phyloP scores from a whole-genome alignment of 345 rosid genomes.

The Salix purpurea region DNA sequence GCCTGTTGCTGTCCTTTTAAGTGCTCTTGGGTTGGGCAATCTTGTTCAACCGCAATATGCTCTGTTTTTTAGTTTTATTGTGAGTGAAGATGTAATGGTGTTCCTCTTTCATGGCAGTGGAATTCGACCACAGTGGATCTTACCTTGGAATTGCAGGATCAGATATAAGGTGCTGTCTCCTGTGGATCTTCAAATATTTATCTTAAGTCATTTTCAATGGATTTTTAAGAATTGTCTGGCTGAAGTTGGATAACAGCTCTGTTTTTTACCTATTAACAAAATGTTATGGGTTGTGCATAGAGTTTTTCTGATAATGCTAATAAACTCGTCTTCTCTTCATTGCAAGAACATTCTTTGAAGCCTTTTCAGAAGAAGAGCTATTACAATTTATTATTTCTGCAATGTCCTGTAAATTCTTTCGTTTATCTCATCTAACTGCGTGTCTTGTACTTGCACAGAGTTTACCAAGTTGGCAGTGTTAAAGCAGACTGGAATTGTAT shows the following conservation, averaged over 20 bases:
- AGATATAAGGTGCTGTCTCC: slow-evolving; percentile 60
- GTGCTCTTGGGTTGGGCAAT: not conserved
- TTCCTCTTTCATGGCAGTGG: slow-evolving; percentile 55
- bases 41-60: not conserved
- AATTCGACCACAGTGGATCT: slow-evolving; percentile 82
- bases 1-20: not conserved
- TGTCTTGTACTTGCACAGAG: slow-evolving; percentile 33
- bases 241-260: not conserved
- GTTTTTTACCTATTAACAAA: not conserved
- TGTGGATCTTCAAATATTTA: not conserved
- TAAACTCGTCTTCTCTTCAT: not conserved
- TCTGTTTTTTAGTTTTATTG: not conserved
- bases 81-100: not conserved
- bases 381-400: no score
- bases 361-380: no score
- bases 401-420: not conserved
- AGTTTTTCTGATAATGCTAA: not conserved
- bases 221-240: not conserved
- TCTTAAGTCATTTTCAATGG: not conserved
- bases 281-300: not conserved
- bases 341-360: not conserved
- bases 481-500: slow-evolving; percentile 90
- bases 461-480: slow-evolving; percentile 86
- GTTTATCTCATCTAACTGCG: not conserved
- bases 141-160: slow-evolving; percentile 85